phyloP scores from a whole-genome alignment of 208 protist species.

The Herpetomonas tarakana region DNA sequence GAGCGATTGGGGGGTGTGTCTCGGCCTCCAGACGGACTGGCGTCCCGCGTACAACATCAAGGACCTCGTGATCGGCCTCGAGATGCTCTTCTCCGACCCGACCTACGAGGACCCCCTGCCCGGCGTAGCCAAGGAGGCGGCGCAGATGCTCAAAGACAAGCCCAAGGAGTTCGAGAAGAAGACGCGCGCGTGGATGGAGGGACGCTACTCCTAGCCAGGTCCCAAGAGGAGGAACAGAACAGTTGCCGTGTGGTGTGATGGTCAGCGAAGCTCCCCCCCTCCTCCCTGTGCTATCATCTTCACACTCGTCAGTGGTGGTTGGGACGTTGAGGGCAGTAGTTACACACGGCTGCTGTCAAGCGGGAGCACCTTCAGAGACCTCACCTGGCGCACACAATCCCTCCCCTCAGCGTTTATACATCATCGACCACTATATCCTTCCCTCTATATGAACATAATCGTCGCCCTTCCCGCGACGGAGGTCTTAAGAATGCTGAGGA shows the following conservation, averaged over 20 bases:
- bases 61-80: constrained; percentile 74
- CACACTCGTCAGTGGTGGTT: no score
- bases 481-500: no score
- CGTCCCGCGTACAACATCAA: constrained; percentile 57
- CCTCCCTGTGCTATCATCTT: no score
- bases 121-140: constrained; percentile 56
- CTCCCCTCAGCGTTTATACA: no score
- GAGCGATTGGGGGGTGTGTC: constrained; percentile 78
- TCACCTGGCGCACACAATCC: no score
- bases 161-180: constrained; percentile 41
- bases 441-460: no score
- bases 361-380: no score
- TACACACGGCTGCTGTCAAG: no score
- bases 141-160: constrained; percentile 58
- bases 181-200: constrained; percentile 64
- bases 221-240: neutral
- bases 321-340: no score
- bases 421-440: no score
- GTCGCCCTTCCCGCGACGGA: no score
- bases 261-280: no score
- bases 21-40: constrained; percentile 84
- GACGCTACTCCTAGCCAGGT: constrained; percentile 27
- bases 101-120: constrained; percentile 82
- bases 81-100: constrained; percentile 76
- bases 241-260: neutral